Percentiles rank a stretch among this genome's conserved stretches.
phyloP scores from a whole-genome alignment of 805 yeast genomes.

The Priceomyces melissophilus region DNA sequence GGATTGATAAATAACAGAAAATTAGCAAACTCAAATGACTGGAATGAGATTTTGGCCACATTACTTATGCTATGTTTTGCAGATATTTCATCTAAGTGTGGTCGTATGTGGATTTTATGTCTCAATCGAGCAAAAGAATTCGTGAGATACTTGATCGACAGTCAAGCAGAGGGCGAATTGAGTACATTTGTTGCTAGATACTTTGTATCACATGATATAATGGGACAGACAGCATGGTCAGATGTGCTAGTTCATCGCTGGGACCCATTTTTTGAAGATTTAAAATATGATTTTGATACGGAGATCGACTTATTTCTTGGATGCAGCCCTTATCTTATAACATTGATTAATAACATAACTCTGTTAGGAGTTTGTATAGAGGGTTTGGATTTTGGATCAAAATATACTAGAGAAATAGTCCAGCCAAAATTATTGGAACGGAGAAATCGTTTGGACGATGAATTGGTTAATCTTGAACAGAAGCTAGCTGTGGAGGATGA shows the following conservation, averaged over 20 bases:
- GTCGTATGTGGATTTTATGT: conserved; percentile 34
- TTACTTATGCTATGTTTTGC: conserved; percentile 37
- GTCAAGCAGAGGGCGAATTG: conserved; percentile 25
- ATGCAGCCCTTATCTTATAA: conserved; percentile 35
- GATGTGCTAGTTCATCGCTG: conserved; percentile 9
- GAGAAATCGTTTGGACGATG: conserved; percentile 20
- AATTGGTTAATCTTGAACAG: conserved; percentile 21
- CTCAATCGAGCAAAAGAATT: conserved; percentile 36
- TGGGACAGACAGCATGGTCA: conserved; percentile 43
- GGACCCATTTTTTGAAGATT: conserved; percentile 18
- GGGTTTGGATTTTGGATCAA: conserved; percentile 16
- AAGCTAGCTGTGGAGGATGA: conserved; percentile 6
- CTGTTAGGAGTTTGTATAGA: conserved; percentile 22
- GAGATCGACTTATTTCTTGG: conserved; percentile 38
- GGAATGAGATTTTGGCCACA: conserved; percentile 42
- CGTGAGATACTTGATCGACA: conserved; percentile 20
- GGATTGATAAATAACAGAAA: conserved; percentile 23
- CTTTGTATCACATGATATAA: conserved; percentile 40
- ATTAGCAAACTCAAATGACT: conserved; percentile 16
- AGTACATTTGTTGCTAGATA: conserved; percentile 35
- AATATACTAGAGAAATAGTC: conserved; percentile 8
- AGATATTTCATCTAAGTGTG: conserved; percentile 41
- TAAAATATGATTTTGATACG: conserved; percentile 31
- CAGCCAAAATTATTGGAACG: conserved; percentile 16
- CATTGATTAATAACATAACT: conserved; percentile 33